Conservation (phyloP, 352 stramenopile species). For the Phytophthora chlamydospora region DNA sequence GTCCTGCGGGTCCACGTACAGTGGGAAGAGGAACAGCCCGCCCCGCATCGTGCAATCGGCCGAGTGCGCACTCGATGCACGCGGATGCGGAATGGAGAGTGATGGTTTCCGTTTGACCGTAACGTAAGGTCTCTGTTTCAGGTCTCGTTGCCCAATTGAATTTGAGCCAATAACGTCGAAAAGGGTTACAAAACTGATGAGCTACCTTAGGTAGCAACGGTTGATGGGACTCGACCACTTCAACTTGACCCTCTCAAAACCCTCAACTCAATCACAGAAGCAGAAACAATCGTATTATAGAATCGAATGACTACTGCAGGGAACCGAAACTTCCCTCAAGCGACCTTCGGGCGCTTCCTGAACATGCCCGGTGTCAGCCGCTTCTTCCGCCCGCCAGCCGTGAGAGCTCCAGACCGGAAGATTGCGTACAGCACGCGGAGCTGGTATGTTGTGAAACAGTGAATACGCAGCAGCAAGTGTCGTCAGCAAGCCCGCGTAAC, state of each 20-base stretch:
- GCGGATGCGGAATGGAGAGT: constrained; percentile 35
- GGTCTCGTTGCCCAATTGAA: background rate
- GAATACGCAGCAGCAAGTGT: background rate
- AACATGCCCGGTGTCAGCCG: constrained; percentile 6
- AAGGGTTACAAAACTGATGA: too few relatives aligned
- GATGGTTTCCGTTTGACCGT: constrained; percentile 22
- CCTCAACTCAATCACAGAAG: too few relatives aligned
- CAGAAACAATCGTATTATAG: too few relatives aligned
- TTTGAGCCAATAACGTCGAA: too few relatives aligned
- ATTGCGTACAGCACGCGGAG: constrained; percentile 40
- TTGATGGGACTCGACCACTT: constrained; percentile 5
- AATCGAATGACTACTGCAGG: too few relatives aligned
- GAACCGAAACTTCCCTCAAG: background rate
- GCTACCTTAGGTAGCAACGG: too few relatives aligned
- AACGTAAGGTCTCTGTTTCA: constrained; percentile 13
- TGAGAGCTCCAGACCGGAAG: constrained; percentile 41
- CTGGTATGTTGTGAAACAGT: constrained; percentile 11
- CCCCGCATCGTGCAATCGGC: constrained; percentile 47
- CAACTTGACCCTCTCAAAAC: background rate
- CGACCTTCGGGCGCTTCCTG: constrained; percentile 31
- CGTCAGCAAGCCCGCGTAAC: background rate
- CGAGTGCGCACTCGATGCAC: constrained; percentile 11
- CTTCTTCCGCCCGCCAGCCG: constrained; percentile 11
- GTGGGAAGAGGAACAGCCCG: constrained; percentile 58
- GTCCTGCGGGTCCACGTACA: constrained; percentile 47